Conservation (phyloP, 345 rosid genomes). For the Syzygium aqueum region DNA sequence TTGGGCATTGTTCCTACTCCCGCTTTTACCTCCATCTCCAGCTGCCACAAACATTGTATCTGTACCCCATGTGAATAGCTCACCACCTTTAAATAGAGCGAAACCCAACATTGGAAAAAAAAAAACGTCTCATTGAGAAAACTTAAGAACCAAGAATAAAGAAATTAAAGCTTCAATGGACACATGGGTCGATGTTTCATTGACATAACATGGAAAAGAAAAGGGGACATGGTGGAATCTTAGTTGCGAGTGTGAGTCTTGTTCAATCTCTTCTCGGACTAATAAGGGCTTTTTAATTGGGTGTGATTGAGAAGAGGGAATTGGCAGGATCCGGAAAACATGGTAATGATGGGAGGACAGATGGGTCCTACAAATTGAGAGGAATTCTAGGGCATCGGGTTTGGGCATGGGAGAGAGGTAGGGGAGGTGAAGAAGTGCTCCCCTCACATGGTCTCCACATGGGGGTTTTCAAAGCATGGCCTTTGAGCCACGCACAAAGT, state of each 20-base stretch:
- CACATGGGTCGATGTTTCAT: neutral
- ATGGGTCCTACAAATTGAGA: constrained; percentile 14
- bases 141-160: neutral
- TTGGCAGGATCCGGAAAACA: constrained; percentile 69
- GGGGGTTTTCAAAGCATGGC: constrained; percentile 18
- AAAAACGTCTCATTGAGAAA: neutral
- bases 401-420: constrained; percentile 1
- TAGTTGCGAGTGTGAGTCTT: neutral
- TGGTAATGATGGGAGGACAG: constrained; percentile 17
- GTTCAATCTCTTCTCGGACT: neutral
- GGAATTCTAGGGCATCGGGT: constrained; percentile 23
- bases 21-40: neutral
- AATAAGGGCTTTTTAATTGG: neutral
- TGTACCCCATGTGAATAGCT: neutral
- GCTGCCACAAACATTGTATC: neutral
- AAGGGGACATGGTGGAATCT: neutral
- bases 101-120: neutral
- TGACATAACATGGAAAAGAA: neutral
- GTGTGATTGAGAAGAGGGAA: neutral
- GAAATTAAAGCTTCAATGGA: neutral
- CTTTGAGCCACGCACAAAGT: neutral
- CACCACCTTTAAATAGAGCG: neutral
- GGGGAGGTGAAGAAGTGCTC: neutral
- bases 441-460: constrained; percentile 53
- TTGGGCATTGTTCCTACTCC: neutral